These are phyloP conservation scores for Pisolithus orientalis DNA, from an alignment of 768 basidiomycete genomes.

Conservation along the genomic window DNA sequence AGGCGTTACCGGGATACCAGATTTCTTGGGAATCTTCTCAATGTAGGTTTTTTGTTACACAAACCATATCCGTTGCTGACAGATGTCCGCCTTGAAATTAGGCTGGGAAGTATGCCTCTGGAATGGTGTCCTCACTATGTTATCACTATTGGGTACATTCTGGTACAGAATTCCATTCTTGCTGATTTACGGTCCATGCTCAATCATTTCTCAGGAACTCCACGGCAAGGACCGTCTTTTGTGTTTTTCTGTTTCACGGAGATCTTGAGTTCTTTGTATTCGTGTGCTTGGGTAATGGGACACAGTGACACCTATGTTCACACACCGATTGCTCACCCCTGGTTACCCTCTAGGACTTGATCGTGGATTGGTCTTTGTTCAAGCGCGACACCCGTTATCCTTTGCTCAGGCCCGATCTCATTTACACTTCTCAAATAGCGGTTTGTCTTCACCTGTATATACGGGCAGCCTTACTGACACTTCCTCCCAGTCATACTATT, in stretches of 20 bases:
- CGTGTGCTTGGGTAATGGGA: constrained; percentile 64
- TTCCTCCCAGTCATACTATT: constrained; percentile 57
- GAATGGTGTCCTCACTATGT: constrained; percentile 56
- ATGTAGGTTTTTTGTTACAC: constrained; percentile 46
- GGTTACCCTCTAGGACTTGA: constrained; percentile 52
- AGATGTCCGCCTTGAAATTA: constrained; percentile 21
- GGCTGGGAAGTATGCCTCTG: constrained; percentile 80
- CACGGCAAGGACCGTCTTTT: constrained; percentile 43
- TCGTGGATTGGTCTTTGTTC: constrained; percentile 91
- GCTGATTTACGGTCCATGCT: not conserved
- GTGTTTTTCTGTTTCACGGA: constrained; percentile 64
- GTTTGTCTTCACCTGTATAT: constrained; percentile 31
- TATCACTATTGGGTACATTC: constrained; percentile 78
- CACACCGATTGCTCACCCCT: not conserved
- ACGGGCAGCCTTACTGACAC: not conserved
- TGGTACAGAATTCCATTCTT: constrained; percentile 29
- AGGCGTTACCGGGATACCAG: constrained; percentile 82
- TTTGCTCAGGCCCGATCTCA: constrained; percentile 66
- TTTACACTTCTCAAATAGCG: constrained; percentile 59
- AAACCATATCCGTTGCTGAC: constrained; percentile 1
- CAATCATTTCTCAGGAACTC: constrained; percentile 19
- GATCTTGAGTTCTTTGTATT: constrained; percentile 62
- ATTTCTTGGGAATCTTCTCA: constrained; percentile 74
- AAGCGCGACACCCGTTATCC: constrained; percentile 47
- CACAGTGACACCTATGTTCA: not conserved